Percentiles rank a stretch among this genome's conserved stretches.
These are phyloP conservation scores for Hypocreales sp. DNA, from an alignment of 2,329 filamentous ascomycete species.

Conservation along the genomic window DNA sequence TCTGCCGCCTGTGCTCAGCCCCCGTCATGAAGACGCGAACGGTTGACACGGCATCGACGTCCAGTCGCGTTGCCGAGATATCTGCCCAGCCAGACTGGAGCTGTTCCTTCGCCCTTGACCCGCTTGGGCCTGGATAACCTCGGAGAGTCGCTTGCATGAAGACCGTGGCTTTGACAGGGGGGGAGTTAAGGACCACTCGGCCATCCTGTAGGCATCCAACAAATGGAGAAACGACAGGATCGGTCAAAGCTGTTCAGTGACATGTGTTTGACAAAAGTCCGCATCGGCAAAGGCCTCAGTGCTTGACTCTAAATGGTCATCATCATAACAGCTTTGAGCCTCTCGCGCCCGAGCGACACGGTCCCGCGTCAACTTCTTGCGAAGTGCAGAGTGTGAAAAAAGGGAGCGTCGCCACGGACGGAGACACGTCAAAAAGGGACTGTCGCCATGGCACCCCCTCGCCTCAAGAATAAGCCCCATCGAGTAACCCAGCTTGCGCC, in stretches of 20 bases:
- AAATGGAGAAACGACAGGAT: too few species aligned
- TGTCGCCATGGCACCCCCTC: slow-evolving; percentile 47
- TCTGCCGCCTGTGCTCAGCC: too few species aligned
- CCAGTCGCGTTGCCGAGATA: too few species aligned
- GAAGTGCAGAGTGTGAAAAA: slow-evolving; percentile 21
- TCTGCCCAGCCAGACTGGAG: too few species aligned
- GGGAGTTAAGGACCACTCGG: too few species aligned
- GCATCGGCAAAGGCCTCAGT: slow-evolving; percentile 49
- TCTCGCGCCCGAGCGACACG: slow-evolving; percentile 2
- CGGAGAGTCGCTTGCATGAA: too few species aligned
- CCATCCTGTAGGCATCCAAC: too few species aligned
- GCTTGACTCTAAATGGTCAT: slow-evolving; percentile 95
- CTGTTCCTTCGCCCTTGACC: too few species aligned
- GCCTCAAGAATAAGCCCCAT: slow-evolving; percentile 99
- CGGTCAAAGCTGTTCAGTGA: slow-evolving; percentile 13
- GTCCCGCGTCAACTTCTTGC: slow-evolving; percentile 3
- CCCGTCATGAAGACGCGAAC: too few species aligned
- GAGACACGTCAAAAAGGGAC: slow-evolving; percentile 1
- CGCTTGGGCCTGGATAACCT: too few species aligned
- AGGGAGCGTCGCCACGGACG: slow-evolving; percentile 7
- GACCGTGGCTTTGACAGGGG: too few species aligned
- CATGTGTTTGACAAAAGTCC: slow-evolving; percentile 14
- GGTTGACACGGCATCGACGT: too few species aligned
- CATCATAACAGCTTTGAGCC: slow-evolving; percentile 67
- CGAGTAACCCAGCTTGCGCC: slow-evolving; percentile 65